phyloP scores from a whole-genome alignment of 306 rosid species.

The Trichosanthes cucumerina region DNA sequence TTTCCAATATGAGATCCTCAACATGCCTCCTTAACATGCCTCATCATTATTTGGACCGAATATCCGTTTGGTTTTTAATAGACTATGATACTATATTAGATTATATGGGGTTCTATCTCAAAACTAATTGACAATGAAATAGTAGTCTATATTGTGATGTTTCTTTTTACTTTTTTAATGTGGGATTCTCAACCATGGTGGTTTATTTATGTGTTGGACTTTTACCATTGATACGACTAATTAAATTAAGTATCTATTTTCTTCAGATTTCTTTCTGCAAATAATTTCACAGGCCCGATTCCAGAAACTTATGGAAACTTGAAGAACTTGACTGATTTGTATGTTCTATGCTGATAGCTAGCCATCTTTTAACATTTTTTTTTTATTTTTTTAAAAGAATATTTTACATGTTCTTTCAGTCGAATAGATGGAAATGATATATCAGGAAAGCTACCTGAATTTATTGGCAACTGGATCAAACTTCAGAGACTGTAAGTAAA shows the following conservation, averaged over 20 bases:
- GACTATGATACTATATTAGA: no score
- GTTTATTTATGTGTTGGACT: neutral
- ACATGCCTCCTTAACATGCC: no score
- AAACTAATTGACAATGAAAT: no score
- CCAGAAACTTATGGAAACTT: constrained; percentile 43
- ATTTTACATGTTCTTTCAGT: constrained; percentile 31
- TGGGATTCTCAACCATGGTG: no score
- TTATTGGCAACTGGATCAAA: constrained; percentile 60
- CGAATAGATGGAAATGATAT: constrained; percentile 54
- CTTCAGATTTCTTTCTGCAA: constrained; percentile 40
- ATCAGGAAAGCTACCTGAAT: constrained; percentile 45
- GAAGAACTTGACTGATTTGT: constrained; percentile 48
- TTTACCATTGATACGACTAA: neutral
- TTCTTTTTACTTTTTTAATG: no score
- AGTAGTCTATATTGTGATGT: no score
- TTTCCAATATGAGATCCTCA: no score
- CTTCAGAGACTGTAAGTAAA: constrained; percentile 39
- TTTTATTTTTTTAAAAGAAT: neutral
- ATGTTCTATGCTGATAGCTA: constrained; percentile 20
- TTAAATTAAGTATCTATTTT: neutral
- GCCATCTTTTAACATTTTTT: neutral
- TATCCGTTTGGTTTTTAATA: no score
- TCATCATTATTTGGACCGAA: no score
- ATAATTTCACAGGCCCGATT: constrained; percentile 54
- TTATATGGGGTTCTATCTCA: no score